Conservation (phyloP, 2,329 filamentous ascomycete species). For the Neoascochyta sp. region DNA sequence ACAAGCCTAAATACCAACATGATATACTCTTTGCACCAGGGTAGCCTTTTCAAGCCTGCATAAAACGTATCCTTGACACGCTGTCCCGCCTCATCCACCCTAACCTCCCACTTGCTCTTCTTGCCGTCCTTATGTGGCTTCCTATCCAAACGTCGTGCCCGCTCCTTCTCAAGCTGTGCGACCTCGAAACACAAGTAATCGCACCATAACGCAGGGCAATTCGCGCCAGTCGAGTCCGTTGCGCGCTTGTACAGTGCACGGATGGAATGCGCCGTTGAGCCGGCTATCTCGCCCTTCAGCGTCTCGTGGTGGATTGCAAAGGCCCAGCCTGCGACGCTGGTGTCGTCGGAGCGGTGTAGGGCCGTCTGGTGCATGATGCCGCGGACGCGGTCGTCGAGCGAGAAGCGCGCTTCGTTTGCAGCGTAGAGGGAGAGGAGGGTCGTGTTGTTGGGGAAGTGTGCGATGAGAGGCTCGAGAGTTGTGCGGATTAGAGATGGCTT, state of each 20-base stretch:
- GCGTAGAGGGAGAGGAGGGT: constrained; percentile 69
- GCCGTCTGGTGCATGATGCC: constrained; percentile 53
- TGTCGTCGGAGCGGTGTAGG: constrained; percentile 26
- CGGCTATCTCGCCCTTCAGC: constrained; percentile 40
- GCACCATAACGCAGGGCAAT: constrained; percentile 33
- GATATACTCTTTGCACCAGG: constrained; percentile 61
- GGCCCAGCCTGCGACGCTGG: constrained; percentile 49
- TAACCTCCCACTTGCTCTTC: constrained; percentile 16
- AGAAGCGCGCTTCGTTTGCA: constrained; percentile 69
- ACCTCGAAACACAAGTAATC: constrained; percentile 34
- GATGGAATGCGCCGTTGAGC: constrained; percentile 49
- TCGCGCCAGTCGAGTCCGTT: constrained; percentile 33
- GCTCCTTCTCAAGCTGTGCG: constrained; percentile 12
- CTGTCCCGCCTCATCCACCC: constrained; percentile 30
- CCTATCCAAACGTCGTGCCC: constrained; percentile 4
- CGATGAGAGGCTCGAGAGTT: constrained; percentile 59
- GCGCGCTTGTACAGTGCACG: constrained; percentile 56
- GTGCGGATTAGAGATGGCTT: constrained; percentile 63
- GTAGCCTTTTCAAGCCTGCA: constrained; percentile 54
- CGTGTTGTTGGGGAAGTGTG: constrained; percentile 69
- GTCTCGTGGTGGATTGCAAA: constrained; percentile 57
- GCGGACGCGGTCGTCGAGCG: constrained; percentile 74
- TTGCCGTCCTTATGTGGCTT: constrained; percentile 15
- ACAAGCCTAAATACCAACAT: constrained; percentile 52
- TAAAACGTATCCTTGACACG: constrained; percentile 54